Evolutionary conservation across 1,139 yeast species (phyloP).

Genomic region (Zygosaccharomyces pseudobailii): DNA sequence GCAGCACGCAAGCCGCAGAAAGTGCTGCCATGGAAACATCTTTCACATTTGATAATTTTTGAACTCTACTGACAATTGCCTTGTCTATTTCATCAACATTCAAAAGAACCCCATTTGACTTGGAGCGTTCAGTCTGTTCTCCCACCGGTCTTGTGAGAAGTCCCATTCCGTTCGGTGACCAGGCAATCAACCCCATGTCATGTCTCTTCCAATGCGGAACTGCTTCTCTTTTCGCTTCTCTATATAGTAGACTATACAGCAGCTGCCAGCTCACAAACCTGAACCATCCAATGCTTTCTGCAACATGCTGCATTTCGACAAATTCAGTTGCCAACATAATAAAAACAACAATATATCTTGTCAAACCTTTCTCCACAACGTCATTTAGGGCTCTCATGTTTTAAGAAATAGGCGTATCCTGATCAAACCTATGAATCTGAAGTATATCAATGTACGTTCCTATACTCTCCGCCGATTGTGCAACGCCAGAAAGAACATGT

Average conservation of each 20-base stretch:
- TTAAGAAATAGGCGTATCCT: conserved; percentile 38
- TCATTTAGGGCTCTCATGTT: conserved; percentile 48
- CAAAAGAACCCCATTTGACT: not conserved
- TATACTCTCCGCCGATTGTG: conserved; percentile 39
- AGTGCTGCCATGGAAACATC: conserved; percentile 48
- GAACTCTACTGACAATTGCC: conserved; percentile 48
- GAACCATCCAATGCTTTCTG: conserved; percentile 43
- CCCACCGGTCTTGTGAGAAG: conserved; percentile 41
- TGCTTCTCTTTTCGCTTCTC: conserved; percentile 52
- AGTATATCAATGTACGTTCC: conserved; percentile 48
- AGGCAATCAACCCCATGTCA: conserved; percentile 46
- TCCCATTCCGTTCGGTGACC: conserved; percentile 50
- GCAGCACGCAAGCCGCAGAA: conserved; percentile 52
- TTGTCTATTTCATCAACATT: conserved; percentile 25
- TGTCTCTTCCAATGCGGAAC: conserved; percentile 38
- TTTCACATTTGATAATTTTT: conserved; percentile 44
- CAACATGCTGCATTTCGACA: conserved; percentile 42
- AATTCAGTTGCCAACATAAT: conserved; percentile 45
- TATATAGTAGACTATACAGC: conserved; percentile 44
- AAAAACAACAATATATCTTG: conserved; percentile 49
- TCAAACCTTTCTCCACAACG: conserved; percentile 40
- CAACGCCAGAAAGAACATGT: conserved; percentile 45
- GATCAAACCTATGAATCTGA: conserved; percentile 47
- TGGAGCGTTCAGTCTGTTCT: conserved; percentile 14
- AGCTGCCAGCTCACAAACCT: conserved; percentile 49